Evolutionary conservation across 2,329 filamentous ascomycete genomes (phyloP).

Genomic region (Chrysoporthe puriensis): DNA sequence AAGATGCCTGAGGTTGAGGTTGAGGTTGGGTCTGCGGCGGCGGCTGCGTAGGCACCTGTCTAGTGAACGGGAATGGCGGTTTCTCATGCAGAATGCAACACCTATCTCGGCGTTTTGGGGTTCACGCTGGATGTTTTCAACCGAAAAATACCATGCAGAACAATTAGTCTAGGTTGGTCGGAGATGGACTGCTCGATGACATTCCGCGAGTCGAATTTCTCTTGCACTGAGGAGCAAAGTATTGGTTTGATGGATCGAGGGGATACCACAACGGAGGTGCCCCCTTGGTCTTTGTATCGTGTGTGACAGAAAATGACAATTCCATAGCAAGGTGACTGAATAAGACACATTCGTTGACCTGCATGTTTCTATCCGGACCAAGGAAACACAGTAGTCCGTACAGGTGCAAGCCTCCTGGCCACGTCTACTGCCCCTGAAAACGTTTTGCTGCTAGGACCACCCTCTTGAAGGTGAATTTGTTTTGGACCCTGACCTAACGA

Average conservation of each 20-base stretch:
- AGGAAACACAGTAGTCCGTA: neutral
- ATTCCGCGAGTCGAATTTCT: neutral
- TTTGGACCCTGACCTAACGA: no score
- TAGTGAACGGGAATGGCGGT: neutral
- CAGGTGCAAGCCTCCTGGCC: neutral
- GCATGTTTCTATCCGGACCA: neutral
- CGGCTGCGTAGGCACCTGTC: conserved; percentile 23
- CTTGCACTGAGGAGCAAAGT: neutral
- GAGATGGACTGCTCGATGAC: neutral
- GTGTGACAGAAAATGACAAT: neutral
- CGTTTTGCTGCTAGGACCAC: no score
- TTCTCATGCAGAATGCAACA: conserved; percentile 10
- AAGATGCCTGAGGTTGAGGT: conserved; percentile 64
- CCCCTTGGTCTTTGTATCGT: neutral
- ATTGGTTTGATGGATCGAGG: neutral
- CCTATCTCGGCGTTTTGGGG: conserved; percentile 20
- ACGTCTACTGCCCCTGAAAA: neutral
- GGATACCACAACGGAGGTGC: neutral
- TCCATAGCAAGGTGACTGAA: conserved; percentile 1
- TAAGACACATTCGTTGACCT: conserved; percentile 3
- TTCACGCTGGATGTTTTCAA: conserved; percentile 12
- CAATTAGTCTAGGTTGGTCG: neutral
- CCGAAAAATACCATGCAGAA: conserved; percentile 13
- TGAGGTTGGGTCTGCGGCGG: conserved; percentile 41
- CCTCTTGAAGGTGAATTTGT: no score